Conservation (phyloP, 2,329 filamentous ascomycete genomes). For the Aspergillus candidus region DNA sequence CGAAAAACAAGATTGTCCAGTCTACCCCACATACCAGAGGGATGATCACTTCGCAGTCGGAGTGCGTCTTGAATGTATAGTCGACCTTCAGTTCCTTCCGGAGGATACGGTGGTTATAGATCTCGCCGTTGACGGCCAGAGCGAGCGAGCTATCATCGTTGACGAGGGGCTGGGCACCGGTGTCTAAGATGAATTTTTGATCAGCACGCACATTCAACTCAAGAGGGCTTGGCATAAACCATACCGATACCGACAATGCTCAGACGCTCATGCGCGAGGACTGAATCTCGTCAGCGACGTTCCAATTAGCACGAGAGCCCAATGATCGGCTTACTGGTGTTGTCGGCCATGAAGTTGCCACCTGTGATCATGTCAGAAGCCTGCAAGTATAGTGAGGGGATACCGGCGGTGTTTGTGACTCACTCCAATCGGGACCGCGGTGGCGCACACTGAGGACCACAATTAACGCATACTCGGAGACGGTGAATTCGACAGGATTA, state of each 20-base stretch:
- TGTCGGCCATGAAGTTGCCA: constrained; percentile 81
- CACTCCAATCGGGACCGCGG: constrained; percentile 97
- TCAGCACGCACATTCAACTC: constrained; percentile 10
- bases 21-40: constrained; percentile 63
- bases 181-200: constrained; percentile 53
- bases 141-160: constrained; percentile 84
- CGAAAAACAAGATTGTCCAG: neutral
- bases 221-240: constrained; percentile 25
- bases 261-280: constrained; percentile 94
- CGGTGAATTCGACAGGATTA: neutral
- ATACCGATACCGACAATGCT: constrained; percentile 94
- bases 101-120: constrained; percentile 97
- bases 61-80: constrained; percentile 98
- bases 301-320: neutral
- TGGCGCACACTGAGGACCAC: constrained; percentile 68
- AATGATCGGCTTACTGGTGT: constrained; percentile 64
- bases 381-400: constrained; percentile 3
- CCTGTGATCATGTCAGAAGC: constrained; percentile 47
- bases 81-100: constrained; percentile 76
- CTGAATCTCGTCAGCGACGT: constrained; percentile 41
- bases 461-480: constrained; percentile 27
- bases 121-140: constrained; percentile 97
- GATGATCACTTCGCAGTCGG: constrained; percentile 98
- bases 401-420: constrained; percentile 41
- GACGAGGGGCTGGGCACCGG: constrained; percentile 89